Evolutionary conservation across 768 basidiomycete genomes (phyloP).

Genomic region (Tulasnella sp.): DNA sequence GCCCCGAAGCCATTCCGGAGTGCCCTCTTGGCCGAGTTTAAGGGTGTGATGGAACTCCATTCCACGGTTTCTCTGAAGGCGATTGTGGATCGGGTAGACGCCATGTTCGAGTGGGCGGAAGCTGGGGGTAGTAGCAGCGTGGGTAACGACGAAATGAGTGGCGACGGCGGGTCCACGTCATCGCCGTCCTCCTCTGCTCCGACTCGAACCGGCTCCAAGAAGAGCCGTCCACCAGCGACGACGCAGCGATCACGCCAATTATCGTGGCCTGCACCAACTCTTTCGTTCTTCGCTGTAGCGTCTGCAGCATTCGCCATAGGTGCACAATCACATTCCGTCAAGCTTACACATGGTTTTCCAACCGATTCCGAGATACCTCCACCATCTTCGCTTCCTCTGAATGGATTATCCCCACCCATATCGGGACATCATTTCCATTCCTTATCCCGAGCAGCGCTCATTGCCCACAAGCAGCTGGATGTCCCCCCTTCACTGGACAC

Average conservation of each 20-base stretch:
- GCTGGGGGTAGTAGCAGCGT: not conserved
- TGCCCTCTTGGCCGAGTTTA: constrained; percentile 2
- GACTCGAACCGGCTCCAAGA: too few species aligned
- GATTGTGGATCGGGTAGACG: constrained; percentile 1
- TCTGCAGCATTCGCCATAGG: constrained; percentile 54
- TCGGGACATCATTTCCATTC: not conserved
- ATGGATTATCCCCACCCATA: not conserved
- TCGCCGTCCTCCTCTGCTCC: not conserved
- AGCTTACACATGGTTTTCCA: not conserved
- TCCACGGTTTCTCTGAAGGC: not conserved
- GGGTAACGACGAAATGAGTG: not conserved
- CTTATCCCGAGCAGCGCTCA: not conserved
- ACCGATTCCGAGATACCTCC: too few species aligned
- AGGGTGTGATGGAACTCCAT: constrained; percentile 1
- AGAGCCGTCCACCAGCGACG: too few species aligned
- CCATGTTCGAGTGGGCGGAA: constrained; percentile 10
- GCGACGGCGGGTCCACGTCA: not conserved
- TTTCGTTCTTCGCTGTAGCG: constrained; percentile 49
- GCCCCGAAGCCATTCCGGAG: not conserved
- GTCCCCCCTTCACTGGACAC: constrained; percentile 9
- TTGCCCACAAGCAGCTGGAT: not conserved
- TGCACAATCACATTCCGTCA: constrained; percentile 24
- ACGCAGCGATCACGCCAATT: not conserved
- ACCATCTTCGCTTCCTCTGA: not conserved
- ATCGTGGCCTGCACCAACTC: constrained; percentile 22